phyloP scores from a whole-genome alignment of 2,329 filamentous ascomycete species.

The Trichophaea hybrida region DNA sequence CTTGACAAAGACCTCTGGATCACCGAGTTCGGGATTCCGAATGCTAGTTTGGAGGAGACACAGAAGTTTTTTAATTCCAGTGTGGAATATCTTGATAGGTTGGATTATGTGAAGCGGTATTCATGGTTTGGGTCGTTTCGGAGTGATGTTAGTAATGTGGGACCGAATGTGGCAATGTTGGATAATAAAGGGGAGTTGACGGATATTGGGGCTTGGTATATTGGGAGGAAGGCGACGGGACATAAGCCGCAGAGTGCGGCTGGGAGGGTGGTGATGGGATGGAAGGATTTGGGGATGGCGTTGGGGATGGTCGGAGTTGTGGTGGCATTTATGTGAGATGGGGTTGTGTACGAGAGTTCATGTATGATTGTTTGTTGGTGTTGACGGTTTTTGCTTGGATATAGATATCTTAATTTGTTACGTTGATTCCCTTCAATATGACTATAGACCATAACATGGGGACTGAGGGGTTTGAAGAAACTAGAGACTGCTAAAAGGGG shows the following conservation, averaged over 20 bases:
- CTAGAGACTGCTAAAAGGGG: too few relatives aligned
- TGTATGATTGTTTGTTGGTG: too few relatives aligned
- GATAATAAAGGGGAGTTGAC: conserved; percentile 54
- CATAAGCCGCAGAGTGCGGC: background rate
- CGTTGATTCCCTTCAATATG: too few relatives aligned
- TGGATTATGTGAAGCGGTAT: conserved; percentile 50
- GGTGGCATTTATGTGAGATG: too few relatives aligned
- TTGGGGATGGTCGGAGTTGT: background rate
- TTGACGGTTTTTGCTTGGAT: too few relatives aligned
- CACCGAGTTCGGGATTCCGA: conserved; percentile 56
- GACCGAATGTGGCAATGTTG: conserved; percentile 57
- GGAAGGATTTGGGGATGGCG: background rate
- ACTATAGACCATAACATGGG: too few relatives aligned
- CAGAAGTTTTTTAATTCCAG: conserved; percentile 55
- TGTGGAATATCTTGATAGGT: conserved; percentile 50
- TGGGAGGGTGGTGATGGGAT: background rate
- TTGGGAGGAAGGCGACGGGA: conserved; percentile 36
- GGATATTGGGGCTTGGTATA: conserved; percentile 62
- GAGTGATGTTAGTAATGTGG: conserved; percentile 55
- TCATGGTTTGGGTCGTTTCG: conserved; percentile 65
- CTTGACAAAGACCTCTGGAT: conserved; percentile 55
- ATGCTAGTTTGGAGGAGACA: conserved; percentile 40
- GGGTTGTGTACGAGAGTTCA: too few relatives aligned
- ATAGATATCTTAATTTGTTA: too few relatives aligned
- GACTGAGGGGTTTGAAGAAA: too few relatives aligned